These are phyloP conservation scores for Hyphodiscus sp. DNA, from an alignment of 2,329 filamentous ascomycete species.

Conservation along the genomic window DNA sequence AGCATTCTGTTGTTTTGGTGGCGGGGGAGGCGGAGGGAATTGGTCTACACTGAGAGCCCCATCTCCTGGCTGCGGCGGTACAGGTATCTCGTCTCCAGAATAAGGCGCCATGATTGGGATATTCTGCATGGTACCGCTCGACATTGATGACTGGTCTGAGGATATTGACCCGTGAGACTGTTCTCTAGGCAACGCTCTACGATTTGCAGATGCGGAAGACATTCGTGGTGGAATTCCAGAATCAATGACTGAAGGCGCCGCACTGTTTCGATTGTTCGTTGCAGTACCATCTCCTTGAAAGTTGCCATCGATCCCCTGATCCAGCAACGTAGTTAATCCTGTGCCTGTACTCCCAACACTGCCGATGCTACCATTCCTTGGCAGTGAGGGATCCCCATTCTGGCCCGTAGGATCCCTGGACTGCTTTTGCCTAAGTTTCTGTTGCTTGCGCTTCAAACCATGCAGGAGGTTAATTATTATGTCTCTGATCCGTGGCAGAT, in stretches of 20 bases:
- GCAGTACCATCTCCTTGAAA: constrained; percentile 18
- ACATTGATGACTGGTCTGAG: constrained; percentile 60
- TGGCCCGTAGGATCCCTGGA: constrained; percentile 37
- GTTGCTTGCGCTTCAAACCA: constrained; percentile 94
- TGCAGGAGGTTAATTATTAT: constrained; percentile 98
- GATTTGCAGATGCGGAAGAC: constrained; percentile 26
- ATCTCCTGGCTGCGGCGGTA: constrained; percentile 38
- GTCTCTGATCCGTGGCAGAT: constrained; percentile 88
- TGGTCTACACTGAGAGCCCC: constrained; percentile 46
- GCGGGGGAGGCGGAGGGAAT: constrained; percentile 69
- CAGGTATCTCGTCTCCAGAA: constrained; percentile 50
- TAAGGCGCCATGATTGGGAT: constrained; percentile 71
- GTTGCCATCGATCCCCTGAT: constrained; percentile 41
- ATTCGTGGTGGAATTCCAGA: constrained; percentile 40
- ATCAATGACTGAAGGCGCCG: constrained; percentile 22
- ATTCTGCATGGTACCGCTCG: constrained; percentile 70
- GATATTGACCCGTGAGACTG: constrained; percentile 44
- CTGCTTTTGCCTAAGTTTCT: constrained; percentile 67
- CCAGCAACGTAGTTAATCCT: constrained; percentile 50
- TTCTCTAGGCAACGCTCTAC: constrained; percentile 36
- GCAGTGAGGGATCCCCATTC: constrained; percentile 20
- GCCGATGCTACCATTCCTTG: constrained; percentile 48
- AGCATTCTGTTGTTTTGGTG: constrained; percentile 83
- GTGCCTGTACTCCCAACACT: constrained; percentile 52
- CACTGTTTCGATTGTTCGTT: constrained; percentile 17